Evolutionary conservation across 192 early-diverging fungal genomes (phyloP), one percentile per base, ranked within the genome.

Genomic region (Pilaira anomala): DNA sequence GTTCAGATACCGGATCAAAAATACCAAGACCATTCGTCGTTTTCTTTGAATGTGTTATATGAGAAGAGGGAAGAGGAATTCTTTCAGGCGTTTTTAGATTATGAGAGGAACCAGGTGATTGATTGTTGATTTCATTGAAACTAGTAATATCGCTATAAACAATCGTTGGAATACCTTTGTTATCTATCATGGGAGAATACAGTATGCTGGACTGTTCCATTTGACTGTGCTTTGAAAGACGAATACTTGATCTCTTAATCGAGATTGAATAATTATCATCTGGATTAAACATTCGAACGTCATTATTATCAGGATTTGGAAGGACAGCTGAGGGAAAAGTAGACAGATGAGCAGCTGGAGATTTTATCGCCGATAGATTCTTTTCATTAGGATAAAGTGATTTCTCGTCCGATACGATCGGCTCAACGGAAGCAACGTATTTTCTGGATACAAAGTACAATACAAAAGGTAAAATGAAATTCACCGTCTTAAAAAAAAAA

Each of bases 391-490:
- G 41, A 8, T 33, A 36, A 12, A 51, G 16, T 7, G 33, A n/a
- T 22, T 60, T 39, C 24, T 72, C 50, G 49, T 54, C 60, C 30
- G 30, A 29, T 26, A 19, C 53, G 7, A 22, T 14, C 24, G 60
- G 30, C 61, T 52, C 65, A 52, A 77, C 48, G 11, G 48, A 65
- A 29, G 66, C 68, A 22, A 46, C 62, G 39, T 73, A 63, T 29
- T 52, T 63, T 39, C 75, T 73, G 3, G 86, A 79, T 36, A 80
- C 81, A 46, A 89, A 79, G 59, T 78, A 91, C 13, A 91, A 74
- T 16, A 85, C 67, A 62, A 88, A 85, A 2, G 88, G 87, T 2
- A 87, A 72, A 29, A 87, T 77, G 62, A 87, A 88, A 66, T 88
- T 88, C 51, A 81, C 82, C n/a, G 72, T 72, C 68, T 69, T 22